Conservation (phyloP, 2,329 filamentous ascomycete genomes). For the Ceratocystis ficicola region DNA sequence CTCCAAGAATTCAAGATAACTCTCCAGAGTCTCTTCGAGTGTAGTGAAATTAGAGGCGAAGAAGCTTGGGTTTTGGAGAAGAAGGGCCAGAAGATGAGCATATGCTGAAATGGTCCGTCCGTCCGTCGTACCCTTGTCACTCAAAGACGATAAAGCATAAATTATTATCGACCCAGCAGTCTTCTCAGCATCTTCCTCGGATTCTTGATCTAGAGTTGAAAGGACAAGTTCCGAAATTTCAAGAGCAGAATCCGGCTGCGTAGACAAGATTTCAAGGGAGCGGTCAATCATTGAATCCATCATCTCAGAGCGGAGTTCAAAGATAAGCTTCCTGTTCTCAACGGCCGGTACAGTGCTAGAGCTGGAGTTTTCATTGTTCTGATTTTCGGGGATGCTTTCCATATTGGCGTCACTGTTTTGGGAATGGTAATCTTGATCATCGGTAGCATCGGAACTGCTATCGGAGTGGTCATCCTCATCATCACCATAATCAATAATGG, state of each 20-base stretch:
- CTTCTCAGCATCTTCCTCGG: constrained; percentile 34
- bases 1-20: constrained; percentile 68
- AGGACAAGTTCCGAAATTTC: constrained; percentile 80
- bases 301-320: constrained; percentile 54
- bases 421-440: constrained; percentile 21
- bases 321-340: constrained; percentile 30
- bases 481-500: constrained; percentile 23
- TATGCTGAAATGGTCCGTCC: constrained; percentile 64
- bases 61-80: constrained; percentile 72
- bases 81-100: constrained; percentile 77
- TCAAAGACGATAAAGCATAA: constrained; percentile 64
- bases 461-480: constrained; percentile 24
- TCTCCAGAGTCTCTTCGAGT: constrained; percentile 62
- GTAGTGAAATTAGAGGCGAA: constrained; percentile 64
- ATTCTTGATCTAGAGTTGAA: constrained; percentile 51
- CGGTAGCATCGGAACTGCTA: constrained; percentile 19
- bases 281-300: constrained; percentile 73
- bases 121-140: constrained; percentile 48
- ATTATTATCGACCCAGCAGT: constrained; percentile 68
- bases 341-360: neutral
- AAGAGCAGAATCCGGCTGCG: constrained; percentile 77
- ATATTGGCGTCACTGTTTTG: constrained; percentile 22
- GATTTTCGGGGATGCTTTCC: constrained; percentile 24
- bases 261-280: constrained; percentile 78
- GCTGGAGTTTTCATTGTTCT: constrained; percentile 25